Percentiles rank a stretch among this genome's conserved stretches.
These are phyloP conservation scores for Microthlaspi erraticum DNA, from an alignment of 345 rosid genomes.

Conservation along the genomic window DNA sequence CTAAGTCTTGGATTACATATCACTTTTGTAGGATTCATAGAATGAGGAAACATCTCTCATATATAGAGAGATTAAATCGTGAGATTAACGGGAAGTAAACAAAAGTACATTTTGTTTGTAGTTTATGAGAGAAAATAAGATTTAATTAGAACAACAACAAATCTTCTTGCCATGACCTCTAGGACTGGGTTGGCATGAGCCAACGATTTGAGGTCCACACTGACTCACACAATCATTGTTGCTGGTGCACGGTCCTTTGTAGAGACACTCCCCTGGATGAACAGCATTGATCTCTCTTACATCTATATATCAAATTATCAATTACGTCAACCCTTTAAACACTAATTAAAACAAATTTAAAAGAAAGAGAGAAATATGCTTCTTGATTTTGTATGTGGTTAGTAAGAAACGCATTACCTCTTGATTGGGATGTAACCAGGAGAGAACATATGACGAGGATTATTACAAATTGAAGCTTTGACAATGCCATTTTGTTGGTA, in stretches of 20 bases:
- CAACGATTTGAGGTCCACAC: slow-evolving; percentile 27
- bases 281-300: background rate
- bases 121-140: background rate
- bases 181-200: slow-evolving; percentile 33
- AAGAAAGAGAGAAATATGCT: background rate
- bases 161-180: slow-evolving; percentile 34
- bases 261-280: slow-evolving; percentile 1
- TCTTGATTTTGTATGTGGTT: background rate
- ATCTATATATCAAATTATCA: slow-evolving; percentile 22
- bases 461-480: slow-evolving; percentile 29
- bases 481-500: slow-evolving; percentile 35
- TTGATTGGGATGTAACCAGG: slow-evolving; percentile 25
- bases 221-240: slow-evolving; percentile 12
- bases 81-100: background rate
- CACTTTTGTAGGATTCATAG: no score
- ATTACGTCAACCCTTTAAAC: background rate
- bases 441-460: slow-evolving; percentile 17
- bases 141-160: slow-evolving; percentile 19
- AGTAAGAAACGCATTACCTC: slow-evolving; percentile 1
- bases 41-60: no score
- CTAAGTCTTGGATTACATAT: no score
- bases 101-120: background rate
- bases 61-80: no score
- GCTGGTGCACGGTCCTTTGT: slow-evolving; percentile 13
- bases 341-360: background rate